Base-by-base conservation (phyloP, 345 rosid genomes). In the Viola odorata region DNA sequence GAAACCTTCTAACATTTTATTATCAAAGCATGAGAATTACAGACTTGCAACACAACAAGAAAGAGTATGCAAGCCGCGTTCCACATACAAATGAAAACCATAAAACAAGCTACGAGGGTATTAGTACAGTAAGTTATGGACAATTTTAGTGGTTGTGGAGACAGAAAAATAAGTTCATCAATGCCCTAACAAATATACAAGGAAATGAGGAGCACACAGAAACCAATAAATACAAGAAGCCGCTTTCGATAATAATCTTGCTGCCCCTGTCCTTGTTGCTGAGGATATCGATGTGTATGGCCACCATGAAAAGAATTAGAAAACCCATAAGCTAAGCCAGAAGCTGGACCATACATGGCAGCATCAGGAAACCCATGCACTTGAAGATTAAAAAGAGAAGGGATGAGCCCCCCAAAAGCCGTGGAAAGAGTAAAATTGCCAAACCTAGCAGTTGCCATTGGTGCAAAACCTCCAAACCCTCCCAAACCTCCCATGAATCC, bases 391-490 rank as follows among this genome's bases (percentile, higher is more conserved):
- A 86, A 86, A 38, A 91, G 64, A 0, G 97, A 85, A 52, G 97
- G 95, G 63, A 91, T 74, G 51, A 94, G 84, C 67, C 96, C 97
- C 16, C 96, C 97, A 74, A 94, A 86, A 17, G 90, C 89, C 0
- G 95, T 82, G 59, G 96, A 86, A 7, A 90, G 67, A 0, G 97
- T 86, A 57, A 90, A 89, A 68, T 85, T 91, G 63, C 95, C 96
- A 16, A 88, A 84, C 72, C 96, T 73, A 5, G 96, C 85, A 0
- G 83, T 57, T 3, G 86, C 88, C 80, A 74, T 55, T 0, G 99
- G 99, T 39, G 88, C 85, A 65, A 91, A 88, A 48, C 96, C 96
- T 58, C 97, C 85, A 65, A 91, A 88, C 45, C 96, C 96, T 58
- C 97, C 96, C 69, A 89, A 70, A 16, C 77, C 91, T 68, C 96